Evolutionary conservation across 2,329 filamentous ascomycete genomes (phyloP).

Genomic region (Seiridium unicorne): DNA sequence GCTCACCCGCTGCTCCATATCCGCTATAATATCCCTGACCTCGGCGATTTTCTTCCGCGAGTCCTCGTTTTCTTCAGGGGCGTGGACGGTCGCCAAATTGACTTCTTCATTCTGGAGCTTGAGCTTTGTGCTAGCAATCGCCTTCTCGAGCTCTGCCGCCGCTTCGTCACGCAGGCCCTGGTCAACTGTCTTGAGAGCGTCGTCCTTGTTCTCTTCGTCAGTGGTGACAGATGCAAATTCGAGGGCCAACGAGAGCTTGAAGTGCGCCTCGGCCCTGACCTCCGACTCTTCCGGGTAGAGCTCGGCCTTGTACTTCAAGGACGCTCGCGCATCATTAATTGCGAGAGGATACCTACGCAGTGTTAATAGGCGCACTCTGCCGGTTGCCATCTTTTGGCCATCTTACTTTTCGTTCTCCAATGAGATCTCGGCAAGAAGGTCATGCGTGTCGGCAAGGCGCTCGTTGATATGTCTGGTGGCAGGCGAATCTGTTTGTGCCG

Average conservation of each 20-base stretch:
- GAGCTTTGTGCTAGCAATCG: constrained; percentile 69
- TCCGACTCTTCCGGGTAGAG: constrained; percentile 80
- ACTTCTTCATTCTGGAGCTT: constrained; percentile 71
- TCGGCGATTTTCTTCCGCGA: constrained; percentile 64
- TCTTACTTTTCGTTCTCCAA: constrained; percentile 82
- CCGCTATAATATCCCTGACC: constrained; percentile 73
- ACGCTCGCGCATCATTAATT: constrained; percentile 77
- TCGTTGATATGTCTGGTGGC: constrained; percentile 68
- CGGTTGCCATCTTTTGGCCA: not conserved
- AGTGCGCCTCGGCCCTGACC: constrained; percentile 90
- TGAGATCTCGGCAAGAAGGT: constrained; percentile 93
- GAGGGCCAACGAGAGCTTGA: constrained; percentile 90
- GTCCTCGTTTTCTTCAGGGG: constrained; percentile 65
- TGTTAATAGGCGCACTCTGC: constrained; percentile 14
- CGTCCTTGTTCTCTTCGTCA: constrained; percentile 45
- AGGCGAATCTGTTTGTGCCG: constrained; percentile 36
- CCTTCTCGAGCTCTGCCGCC: constrained; percentile 67
- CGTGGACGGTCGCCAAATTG: constrained; percentile 59
- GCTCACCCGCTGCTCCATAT: constrained; percentile 74
- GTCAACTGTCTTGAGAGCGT: constrained; percentile 55
- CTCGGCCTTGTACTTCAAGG: constrained; percentile 75
- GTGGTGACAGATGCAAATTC: constrained; percentile 85
- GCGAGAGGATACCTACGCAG: constrained; percentile 70
- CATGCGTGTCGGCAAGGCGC: constrained; percentile 87
- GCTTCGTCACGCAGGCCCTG: constrained; percentile 71